Conservation (phyloP, 441 rosid species). For the Daphne laureola region DNA sequence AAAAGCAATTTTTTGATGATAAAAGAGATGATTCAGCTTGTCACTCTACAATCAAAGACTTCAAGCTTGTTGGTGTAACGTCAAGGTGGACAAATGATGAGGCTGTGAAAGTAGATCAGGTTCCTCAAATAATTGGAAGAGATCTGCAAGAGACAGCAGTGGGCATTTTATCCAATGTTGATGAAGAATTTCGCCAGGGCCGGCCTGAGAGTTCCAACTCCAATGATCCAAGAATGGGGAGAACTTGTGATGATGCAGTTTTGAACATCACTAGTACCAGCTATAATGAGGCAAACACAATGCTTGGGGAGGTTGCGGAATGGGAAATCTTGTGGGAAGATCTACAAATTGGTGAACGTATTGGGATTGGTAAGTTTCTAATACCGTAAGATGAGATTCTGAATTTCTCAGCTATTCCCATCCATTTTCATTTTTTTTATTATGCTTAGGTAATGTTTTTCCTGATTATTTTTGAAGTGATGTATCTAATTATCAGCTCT, state of each 20-base stretch:
- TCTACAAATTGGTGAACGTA: constrained; percentile 93
- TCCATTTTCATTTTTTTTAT: constrained; percentile 9
- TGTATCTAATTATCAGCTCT: no score
- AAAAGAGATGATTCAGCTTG: constrained; percentile 33
- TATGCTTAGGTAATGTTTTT: background rate
- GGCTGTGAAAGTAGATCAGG: constrained; percentile 19
- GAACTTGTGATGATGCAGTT: constrained; percentile 20
- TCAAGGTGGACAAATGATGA: constrained; percentile 18
- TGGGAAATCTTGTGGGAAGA: constrained; percentile 97
- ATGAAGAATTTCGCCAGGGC: constrained; percentile 34
- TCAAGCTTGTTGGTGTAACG: constrained; percentile 22
- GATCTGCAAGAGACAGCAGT: constrained; percentile 20
- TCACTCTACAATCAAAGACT: constrained; percentile 25
- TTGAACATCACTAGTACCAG: constrained; percentile 30
- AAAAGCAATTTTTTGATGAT: constrained; percentile 30
- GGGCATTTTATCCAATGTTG: constrained; percentile 13
- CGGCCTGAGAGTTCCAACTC: constrained; percentile 24
- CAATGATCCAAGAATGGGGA: constrained; percentile 17
- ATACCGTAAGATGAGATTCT: background rate
- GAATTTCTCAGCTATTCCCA: background rate
- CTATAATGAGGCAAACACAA: constrained; percentile 49
- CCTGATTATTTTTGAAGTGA: no score
- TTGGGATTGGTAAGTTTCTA: constrained; percentile 79
- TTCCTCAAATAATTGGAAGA: constrained; percentile 7
- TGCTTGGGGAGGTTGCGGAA: constrained; percentile 75